A percentile compares a stretch with the other conserved stretches of the same genome.
Conservation (phyloP, 2,329 filamentous ascomycete species). For the Claviceps capensis region DNA sequence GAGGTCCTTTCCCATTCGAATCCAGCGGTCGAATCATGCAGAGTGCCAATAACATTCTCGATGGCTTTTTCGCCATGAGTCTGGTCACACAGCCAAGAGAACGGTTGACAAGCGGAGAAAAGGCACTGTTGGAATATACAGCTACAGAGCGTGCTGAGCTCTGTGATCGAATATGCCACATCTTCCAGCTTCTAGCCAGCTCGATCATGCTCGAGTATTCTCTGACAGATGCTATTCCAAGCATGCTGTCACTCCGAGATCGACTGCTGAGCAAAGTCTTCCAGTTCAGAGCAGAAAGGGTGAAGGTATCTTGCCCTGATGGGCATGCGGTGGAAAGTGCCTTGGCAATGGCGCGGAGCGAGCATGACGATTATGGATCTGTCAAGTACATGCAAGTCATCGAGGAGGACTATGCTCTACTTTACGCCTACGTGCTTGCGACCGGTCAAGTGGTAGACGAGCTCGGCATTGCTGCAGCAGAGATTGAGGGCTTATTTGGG, state of each 20-base stretch:
- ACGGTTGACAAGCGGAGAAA: slow-evolving; percentile 60
- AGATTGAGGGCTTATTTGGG: slow-evolving; percentile 45
- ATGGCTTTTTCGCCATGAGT: slow-evolving; percentile 87
- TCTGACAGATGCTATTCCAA: slow-evolving; percentile 69
- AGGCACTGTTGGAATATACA: slow-evolving; percentile 62
- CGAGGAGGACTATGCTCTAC: slow-evolving; percentile 67
- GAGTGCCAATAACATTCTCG: slow-evolving; percentile 65
- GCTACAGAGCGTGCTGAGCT: slow-evolving; percentile 63
- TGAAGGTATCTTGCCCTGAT: not conserved
- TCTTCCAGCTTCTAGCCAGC: slow-evolving; percentile 66
- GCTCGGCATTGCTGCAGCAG: slow-evolving; percentile 39
- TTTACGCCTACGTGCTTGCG: slow-evolving; percentile 76
- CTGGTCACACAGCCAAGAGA: slow-evolving; percentile 69
- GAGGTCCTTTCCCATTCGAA: slow-evolving; percentile 63
- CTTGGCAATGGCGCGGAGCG: not conserved
- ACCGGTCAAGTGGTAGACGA: slow-evolving; percentile 49
- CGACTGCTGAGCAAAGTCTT: slow-evolving; percentile 71
- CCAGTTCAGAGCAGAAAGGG: slow-evolving; percentile 56
- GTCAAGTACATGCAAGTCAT: slow-evolving; percentile 24
- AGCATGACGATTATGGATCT: not conserved
- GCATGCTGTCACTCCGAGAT: slow-evolving; percentile 61
- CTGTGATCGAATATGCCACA: slow-evolving; percentile 74
- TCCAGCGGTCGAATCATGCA: slow-evolving; percentile 57
- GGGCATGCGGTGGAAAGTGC: not conserved
- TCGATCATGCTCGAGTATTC: slow-evolving; percentile 85